Base-by-base conservation (phyloP, 2,329 filamentous ascomycete genomes). In the Diaporthe eres region DNA sequence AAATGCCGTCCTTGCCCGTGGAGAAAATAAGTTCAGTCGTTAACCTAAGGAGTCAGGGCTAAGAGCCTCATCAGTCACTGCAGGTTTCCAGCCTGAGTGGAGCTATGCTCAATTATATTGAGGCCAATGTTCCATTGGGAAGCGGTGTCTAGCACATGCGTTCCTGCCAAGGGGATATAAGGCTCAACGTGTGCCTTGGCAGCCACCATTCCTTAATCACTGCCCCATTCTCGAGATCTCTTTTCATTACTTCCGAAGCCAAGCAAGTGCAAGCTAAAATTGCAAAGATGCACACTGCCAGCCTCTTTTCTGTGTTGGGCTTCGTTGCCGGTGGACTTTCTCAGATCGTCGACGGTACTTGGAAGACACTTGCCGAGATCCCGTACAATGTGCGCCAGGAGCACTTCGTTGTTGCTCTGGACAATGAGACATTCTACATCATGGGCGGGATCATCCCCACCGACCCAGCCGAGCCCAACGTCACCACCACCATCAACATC, bases 331-430 rank as follows among this genome's bases (percentile, higher is more conserved):
- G 47, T 39, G 71, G 58, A 17, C 15, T 73, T 8, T 37, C 71
- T 10, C 22, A 73, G 57, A 61, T 65, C n/a, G 49, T 60, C n/a
- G 71, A 73, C n/a, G 74, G 74, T 2, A 74, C 68, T 47, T 82
- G 81, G 81, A 72, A 79, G 39, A 72, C 71, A 3, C 65, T 82
- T 10, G 60, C 80, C 8, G 63, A 78, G 1, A 81, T 82, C 4
- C 78, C 81, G 15, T 65, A 77, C 65, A 75, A 77, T 8, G 75
- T 81, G 3, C 80, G 79, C 37, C 82, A 82, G 71, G 82, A 83
- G 61, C 81, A 82, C 60, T 74, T 79, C 6, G 79, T 79, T 0
- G 79, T 80, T 6, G 78, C 79, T 2, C 39, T 82, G 17, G 78
- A 78, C 2, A 63, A 77, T 9, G 78, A 77, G 13, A 73, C 78